phyloP scores from a whole-genome alignment of 352 stramenopile genomes.

The Globisporangium barbulae region DNA sequence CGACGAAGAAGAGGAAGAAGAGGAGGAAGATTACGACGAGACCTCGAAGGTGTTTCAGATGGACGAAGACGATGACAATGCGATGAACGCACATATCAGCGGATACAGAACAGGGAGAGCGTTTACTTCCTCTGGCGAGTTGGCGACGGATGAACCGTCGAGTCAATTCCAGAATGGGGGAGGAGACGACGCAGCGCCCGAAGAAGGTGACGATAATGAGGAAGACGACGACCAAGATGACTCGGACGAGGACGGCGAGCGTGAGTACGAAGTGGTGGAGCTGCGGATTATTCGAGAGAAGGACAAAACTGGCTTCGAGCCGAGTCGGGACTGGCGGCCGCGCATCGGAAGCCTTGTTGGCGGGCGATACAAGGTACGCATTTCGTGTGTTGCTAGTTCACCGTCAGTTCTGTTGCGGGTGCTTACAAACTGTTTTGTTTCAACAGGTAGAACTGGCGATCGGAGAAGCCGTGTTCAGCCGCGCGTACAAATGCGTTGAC shows the following conservation, averaged over 20 bases:
- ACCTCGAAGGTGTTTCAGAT: slow-evolving; percentile 60
- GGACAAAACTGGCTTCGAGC: slow-evolving; percentile 78
- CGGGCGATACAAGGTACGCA: slow-evolving; percentile 55
- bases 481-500: slow-evolving; percentile 78
- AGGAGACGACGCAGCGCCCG: slow-evolving; percentile 10
- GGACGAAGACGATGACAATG: slow-evolving; percentile 40
- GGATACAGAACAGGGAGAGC: slow-evolving; percentile 3
- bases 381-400: neutral
- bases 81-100: slow-evolving; percentile 13
- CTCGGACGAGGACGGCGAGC: slow-evolving; percentile 36
- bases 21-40: slow-evolving; percentile 24
- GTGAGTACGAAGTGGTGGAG: slow-evolving; percentile 68
- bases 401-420: slow-evolving; percentile 35
- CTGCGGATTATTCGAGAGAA: slow-evolving; percentile 75
- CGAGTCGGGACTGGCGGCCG: slow-evolving; percentile 71
- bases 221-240: slow-evolving; percentile 36
- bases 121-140: slow-evolving; percentile 13
- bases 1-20: slow-evolving; percentile 21
- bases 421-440: slow-evolving; percentile 1
- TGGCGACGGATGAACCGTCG: neutral
- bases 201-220: slow-evolving; percentile 8
- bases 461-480: slow-evolving; percentile 81
- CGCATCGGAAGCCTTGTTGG: slow-evolving; percentile 53
- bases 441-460: slow-evolving; percentile 64
- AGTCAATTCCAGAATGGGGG: neutral